Evolutionary conservation across 371 early-diverging fungal species (phyloP).

Genomic region (Mortierella sp.): DNA sequence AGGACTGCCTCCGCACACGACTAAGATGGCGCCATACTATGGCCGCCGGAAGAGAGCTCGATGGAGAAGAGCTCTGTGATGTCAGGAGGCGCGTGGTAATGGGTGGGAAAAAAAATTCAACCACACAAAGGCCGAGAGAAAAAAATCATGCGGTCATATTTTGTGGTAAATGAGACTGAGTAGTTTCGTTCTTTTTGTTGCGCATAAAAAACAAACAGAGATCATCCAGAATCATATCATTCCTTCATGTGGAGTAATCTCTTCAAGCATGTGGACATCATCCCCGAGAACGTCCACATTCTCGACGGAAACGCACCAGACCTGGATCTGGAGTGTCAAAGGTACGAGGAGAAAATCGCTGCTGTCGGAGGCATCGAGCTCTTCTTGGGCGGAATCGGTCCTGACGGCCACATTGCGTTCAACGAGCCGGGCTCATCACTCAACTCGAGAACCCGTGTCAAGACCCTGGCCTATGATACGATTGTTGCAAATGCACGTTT

Average conservation of each 20-base stretch:
- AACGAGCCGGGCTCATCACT: constrained; percentile 92
- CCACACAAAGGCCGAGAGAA: no score
- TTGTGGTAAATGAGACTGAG: no score
- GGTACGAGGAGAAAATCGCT: constrained; percentile 83
- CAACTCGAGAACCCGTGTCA: constrained; percentile 86
- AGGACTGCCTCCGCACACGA: no score
- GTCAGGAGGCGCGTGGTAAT: no score
- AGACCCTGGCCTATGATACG: constrained; percentile 93
- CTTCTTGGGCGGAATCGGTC: constrained; percentile 87
- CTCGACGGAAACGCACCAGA: constrained; percentile 87
- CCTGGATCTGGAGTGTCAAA: constrained; percentile 81
- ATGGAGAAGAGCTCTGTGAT: no score
- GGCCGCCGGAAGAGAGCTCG: no score
- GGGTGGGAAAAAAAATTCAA: no score
- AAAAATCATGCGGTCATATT: no score
- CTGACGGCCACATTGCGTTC: constrained; percentile 93
- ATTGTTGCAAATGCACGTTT: constrained; percentile 91
- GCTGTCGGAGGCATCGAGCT: constrained; percentile 86
- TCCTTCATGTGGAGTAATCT: constrained; percentile 90
- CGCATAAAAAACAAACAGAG: constrained; percentile 33
- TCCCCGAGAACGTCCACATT: constrained; percentile 82
- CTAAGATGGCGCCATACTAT: no score
- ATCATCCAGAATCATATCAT: constrained; percentile 90
- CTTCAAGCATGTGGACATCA: constrained; percentile 86
- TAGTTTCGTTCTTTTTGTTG: not conserved